phyloP scores from a whole-genome alignment of 192 early-diverging fungal genomes.

The Podila verticillata region DNA sequence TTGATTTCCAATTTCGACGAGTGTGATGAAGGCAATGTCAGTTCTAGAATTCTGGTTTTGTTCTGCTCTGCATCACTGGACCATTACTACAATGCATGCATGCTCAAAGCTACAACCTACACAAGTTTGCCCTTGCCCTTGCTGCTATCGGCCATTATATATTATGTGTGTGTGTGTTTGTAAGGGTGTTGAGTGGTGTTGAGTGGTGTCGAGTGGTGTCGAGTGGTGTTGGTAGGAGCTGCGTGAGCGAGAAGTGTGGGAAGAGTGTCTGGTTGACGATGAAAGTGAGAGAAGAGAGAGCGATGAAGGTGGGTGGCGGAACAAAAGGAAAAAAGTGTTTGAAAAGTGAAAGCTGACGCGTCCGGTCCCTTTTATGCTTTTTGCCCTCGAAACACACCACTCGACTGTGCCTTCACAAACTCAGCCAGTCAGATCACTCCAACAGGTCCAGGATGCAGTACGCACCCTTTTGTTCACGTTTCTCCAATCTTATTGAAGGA shows the following conservation, averaged over 20 bases:
- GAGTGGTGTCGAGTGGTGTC: neutral
- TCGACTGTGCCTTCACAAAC: neutral
- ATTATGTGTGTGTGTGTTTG: neutral
- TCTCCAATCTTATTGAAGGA: too few relatives aligned
- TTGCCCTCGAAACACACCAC: too few relatives aligned
- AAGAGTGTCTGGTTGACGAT: neutral
- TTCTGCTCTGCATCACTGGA: neutral
- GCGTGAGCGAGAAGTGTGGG: neutral
- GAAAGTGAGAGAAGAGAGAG: neutral
- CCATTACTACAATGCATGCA: neutral
- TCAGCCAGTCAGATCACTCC: neutral
- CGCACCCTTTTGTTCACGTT: neutral
- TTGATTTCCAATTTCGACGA: neutral
- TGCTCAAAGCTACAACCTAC: conserved; percentile 17
- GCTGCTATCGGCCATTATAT: conserved; percentile 38
- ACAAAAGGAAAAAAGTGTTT: too few relatives aligned
- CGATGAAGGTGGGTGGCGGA: too few relatives aligned
- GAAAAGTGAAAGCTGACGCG: neutral
- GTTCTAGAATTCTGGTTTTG: neutral
- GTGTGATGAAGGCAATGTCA: neutral
- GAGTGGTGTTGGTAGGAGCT: neutral
- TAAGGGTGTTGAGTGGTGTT: neutral
- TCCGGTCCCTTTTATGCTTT: too few relatives aligned
- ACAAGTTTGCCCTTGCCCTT: conserved; percentile 41
- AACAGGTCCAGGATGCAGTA: neutral